Conservation (phyloP, 345 rosid genomes). For the Salix brachista region DNA sequence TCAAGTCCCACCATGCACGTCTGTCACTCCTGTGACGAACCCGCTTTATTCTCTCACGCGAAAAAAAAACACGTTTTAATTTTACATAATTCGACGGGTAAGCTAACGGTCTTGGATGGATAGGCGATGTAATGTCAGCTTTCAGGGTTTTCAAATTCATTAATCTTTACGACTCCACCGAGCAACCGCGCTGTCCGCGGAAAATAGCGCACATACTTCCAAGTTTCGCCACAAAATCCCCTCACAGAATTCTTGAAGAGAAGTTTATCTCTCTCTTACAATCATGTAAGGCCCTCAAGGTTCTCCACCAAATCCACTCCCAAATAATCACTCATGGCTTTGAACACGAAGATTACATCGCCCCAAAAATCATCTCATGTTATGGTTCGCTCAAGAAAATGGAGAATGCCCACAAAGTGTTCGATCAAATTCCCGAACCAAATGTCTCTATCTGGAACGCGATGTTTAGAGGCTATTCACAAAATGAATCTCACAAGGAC, state of each 20-base stretch:
- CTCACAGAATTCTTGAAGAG: constrained; percentile 34
- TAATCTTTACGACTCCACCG: neutral
- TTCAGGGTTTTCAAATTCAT: neutral
- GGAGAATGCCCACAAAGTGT: constrained; percentile 54
- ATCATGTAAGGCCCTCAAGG: constrained; percentile 56
- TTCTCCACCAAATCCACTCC: constrained; percentile 55
- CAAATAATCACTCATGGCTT: constrained; percentile 42
- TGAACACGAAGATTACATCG: constrained; percentile 33
- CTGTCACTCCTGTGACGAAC: no score
- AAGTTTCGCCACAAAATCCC: constrained; percentile 26
- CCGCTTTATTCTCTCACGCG: no score
- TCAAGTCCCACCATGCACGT: no score
- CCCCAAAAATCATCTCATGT: constrained; percentile 40
- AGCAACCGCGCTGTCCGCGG: neutral
- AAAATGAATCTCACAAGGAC: constrained; percentile 30
- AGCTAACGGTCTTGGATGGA: neutral
- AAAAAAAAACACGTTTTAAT: no score
- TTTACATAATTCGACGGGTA: neutral
- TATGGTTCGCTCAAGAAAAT: constrained; percentile 26
- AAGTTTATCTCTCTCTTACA: constrained; percentile 47
- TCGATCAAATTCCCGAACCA: constrained; percentile 55
- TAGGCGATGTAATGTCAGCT: neutral
- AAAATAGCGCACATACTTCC: constrained; percentile 36
- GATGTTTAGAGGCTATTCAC: constrained; percentile 52
- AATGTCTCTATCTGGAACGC: constrained; percentile 56